These are phyloP conservation scores for Penicillium crustosum DNA, from an alignment of 2,329 filamentous ascomycete species.

Conservation along the genomic window DNA sequence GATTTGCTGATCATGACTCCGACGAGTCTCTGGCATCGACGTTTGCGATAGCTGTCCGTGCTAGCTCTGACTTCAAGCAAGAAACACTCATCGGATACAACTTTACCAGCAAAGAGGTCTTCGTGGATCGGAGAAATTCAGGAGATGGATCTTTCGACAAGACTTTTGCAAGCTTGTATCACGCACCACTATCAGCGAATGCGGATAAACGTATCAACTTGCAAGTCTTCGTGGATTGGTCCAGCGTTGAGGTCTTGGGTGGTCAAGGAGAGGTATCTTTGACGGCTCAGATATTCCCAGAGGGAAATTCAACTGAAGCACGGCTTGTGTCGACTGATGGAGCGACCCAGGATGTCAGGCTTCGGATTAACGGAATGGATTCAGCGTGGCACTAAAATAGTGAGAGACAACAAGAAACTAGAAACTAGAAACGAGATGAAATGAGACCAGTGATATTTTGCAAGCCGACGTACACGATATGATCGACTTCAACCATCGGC, in stretches of 20 bases:
- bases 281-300: constrained; percentile 32
- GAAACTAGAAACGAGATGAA: background rate
- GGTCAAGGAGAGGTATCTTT: constrained; percentile 28
- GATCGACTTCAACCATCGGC: too few relatives aligned
- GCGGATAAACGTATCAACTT: constrained; percentile 20
- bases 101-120: constrained; percentile 24
- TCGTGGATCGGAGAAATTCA: constrained; percentile 27
- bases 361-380: constrained; percentile 7
- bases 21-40: constrained; percentile 5
- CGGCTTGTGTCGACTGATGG: constrained; percentile 20
- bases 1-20: constrained; percentile 16
- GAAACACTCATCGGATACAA: constrained; percentile 32
- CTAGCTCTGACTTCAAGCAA: constrained; percentile 20
- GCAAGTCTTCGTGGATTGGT: constrained; percentile 32
- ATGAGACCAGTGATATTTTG: background rate
- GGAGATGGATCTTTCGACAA: constrained; percentile 25
- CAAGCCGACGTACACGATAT: too few relatives aligned
- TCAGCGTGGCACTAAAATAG: constrained; percentile 9
- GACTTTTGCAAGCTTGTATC: constrained; percentile 25
- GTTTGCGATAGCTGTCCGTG: constrained; percentile 23
- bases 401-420: background rate
- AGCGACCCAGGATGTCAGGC: constrained; percentile 13
- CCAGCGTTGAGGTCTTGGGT: constrained; percentile 32
- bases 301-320: constrained; percentile 16
- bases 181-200: constrained; percentile 17